Conservation (phyloP, 2,329 filamentous ascomycete species). For the Talaromyces marneffei region DNA sequence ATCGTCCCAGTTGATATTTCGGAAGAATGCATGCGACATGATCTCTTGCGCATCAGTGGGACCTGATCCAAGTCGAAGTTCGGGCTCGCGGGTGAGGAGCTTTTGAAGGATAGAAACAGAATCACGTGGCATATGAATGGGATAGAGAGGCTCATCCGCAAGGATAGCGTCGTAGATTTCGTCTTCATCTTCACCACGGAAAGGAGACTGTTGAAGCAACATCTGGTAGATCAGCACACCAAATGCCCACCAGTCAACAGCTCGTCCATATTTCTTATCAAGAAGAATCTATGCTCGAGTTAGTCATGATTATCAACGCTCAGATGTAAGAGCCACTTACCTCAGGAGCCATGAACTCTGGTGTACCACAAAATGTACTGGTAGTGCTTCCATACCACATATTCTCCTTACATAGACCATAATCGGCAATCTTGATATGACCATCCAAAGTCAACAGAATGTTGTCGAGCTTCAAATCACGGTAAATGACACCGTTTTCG, state of each 20-base stretch:
- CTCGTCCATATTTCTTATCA: constrained; percentile 96
- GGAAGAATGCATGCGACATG: constrained; percentile 98
- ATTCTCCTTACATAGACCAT: constrained; percentile 97
- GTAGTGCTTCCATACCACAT: constrained; percentile 99
- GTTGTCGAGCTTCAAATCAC: constrained; percentile 74
- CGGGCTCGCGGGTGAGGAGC: constrained; percentile 88
- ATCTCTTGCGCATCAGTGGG: constrained; percentile 97
- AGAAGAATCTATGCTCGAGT: constrained; percentile 66
- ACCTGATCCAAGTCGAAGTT: constrained; percentile 84
- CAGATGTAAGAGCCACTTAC: constrained; percentile 44
- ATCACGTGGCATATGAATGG: constrained; percentile 97
- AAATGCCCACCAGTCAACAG: constrained; percentile 99
- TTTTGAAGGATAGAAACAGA: constrained; percentile 98
- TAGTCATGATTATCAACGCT: constrained; percentile 11
- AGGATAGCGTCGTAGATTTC: constrained; percentile 99
- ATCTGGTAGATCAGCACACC: constrained; percentile 99
- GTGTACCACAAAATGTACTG: constrained; percentile 98
- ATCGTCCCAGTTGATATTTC: constrained; percentile 97
- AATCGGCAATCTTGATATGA: constrained; percentile 98
- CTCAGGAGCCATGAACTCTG: constrained; percentile 98
- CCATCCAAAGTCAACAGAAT: constrained; percentile 92
- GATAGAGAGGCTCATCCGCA: constrained; percentile 93
- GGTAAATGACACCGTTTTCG: constrained; percentile 97
- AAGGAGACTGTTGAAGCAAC: constrained; percentile 96
- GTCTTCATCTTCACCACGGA: constrained; percentile 97